Evolutionary conservation across 257 asterid species (phyloP), one percentile per base, ranked within the genome.

Genomic region (Fraxinus anomala): DNA sequence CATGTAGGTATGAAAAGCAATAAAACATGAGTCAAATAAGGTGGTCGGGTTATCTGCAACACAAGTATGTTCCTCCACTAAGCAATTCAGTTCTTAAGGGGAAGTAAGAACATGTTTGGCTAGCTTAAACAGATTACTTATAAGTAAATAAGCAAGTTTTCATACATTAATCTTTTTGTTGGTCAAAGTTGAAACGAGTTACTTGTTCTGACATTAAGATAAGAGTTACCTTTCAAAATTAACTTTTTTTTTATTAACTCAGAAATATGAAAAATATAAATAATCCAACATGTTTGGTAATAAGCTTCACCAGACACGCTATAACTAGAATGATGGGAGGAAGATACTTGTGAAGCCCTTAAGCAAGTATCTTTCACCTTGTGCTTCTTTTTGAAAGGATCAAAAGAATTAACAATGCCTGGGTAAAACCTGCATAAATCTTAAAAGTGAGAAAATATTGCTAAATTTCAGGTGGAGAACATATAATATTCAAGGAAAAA

Each of bases 401-500:
- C 90, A 78, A 76, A 90, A 81, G 83, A 87, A 75, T 16, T 39
- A 78, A 90, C 76, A 39, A 69, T 71, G 82, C 91, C 94, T 6
- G 82, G 14, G 82, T 90, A 90, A 78, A 83, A 90, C 86, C 94
- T 90, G 82, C 82, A 86, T 33, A 68, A 81, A 81, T 23, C 33
- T 19, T 44, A 21, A 80, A 76, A 63, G 66, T 77, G 81, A 71
- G 83, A 75, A 76, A 66, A 42, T 5, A 65, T 31, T 36, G 31
- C 33, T 37, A 34, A 19, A 31, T 79, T 31, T 82, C 42, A 47
- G 36, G 51, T 6, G 42, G 73, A 68, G 65, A 44, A 71, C 23
- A 13, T 19, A 39, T 39, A 39, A 39, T 39, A 39, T 39, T 39
- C 44, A 39, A 39, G 44, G 13, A 10, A 39, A 10, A 39, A 36